phyloP scores from a whole-genome alignment of 2,329 filamentous ascomycete species.

The Atkinsonella hypoxylon region DNA sequence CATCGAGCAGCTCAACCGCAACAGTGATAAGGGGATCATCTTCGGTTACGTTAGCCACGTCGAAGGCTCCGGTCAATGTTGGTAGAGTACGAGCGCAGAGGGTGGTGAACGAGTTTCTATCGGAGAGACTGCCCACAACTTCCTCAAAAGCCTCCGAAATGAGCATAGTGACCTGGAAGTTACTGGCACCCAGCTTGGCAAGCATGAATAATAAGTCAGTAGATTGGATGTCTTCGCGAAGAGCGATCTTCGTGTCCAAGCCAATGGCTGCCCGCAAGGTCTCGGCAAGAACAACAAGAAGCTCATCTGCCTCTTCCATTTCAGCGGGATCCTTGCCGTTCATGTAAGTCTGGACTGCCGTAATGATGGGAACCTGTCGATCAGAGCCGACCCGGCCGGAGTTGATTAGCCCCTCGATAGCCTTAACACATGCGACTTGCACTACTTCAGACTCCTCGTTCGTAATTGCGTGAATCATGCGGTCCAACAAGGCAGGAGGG shows the following conservation, averaged over 20 bases:
- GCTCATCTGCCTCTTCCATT: constrained; percentile 78
- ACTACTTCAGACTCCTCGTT: constrained; percentile 75
- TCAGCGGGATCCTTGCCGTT: constrained; percentile 70
- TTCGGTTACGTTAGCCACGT: constrained; percentile 73
- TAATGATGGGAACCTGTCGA: constrained; percentile 48
- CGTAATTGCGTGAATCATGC: constrained; percentile 63
- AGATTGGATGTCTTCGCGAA: constrained; percentile 60
- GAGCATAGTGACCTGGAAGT: constrained; percentile 82
- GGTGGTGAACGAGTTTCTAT: constrained; percentile 57
- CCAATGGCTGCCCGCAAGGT: constrained; percentile 73
- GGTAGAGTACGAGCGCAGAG: constrained; percentile 81
- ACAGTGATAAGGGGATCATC: constrained; percentile 79
- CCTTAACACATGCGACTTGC: constrained; percentile 82
- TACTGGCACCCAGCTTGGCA: constrained; percentile 75
- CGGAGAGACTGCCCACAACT: constrained; percentile 58
- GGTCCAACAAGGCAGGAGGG: constrained; percentile 55
- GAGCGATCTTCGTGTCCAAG: constrained; percentile 62
- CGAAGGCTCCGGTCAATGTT: constrained; percentile 77
- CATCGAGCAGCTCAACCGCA: constrained; percentile 71
- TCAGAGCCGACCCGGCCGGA: constrained; percentile 38
- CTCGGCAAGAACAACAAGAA: constrained; percentile 82
- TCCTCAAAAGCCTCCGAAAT: constrained; percentile 89
- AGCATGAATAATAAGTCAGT: constrained; percentile 78
- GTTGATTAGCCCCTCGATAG: constrained; percentile 56
- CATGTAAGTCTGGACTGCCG: constrained; percentile 62